Evolutionary conservation across 495 filamentous ascomycete species (phyloP).

Genomic region (Durotheca rogersii): DNA sequence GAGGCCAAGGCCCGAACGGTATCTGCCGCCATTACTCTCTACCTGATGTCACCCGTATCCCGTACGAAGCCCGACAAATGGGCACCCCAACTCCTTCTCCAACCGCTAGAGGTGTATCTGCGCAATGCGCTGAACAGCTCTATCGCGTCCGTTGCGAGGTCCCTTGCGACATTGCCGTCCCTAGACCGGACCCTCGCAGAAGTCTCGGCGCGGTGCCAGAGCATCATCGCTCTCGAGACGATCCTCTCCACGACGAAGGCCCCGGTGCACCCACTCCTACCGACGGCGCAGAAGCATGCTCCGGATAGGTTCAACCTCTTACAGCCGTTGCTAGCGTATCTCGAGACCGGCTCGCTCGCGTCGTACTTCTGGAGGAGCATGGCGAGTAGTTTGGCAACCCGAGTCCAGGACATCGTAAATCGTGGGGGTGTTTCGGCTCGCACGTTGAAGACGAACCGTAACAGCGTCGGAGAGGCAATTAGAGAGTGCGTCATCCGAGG

Average conservation of each 20-base stretch:
- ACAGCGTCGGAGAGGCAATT: constrained; percentile 72
- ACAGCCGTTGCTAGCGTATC: constrained; percentile 66
- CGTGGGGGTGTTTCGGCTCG: constrained; percentile 82
- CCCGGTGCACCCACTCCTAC: constrained; percentile 63
- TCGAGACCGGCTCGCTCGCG: constrained; percentile 84
- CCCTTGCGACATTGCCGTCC: constrained; percentile 75
- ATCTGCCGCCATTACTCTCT: constrained; percentile 75
- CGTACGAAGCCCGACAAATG: constrained; percentile 51
- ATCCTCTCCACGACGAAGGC: constrained; percentile 68
- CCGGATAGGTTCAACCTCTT: constrained; percentile 59
- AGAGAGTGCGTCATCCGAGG: constrained; percentile 81
- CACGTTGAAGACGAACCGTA: constrained; percentile 72
- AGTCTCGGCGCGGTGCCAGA: constrained; percentile 81
- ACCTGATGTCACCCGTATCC: constrained; percentile 70
- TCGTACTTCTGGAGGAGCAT: constrained; percentile 91
- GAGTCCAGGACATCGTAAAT: constrained; percentile 78
- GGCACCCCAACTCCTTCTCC: constrained; percentile 69
- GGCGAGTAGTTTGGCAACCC: constrained; percentile 70
- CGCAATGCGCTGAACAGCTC: constrained; percentile 71
- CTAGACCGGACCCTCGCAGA: constrained; percentile 82
- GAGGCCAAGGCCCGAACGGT: constrained; percentile 71
- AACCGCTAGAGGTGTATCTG: constrained; percentile 78
- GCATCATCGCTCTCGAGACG: constrained; percentile 80
- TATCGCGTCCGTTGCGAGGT: constrained; percentile 66
- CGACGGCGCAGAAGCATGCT: constrained; percentile 32